Evolutionary conservation across 2,329 filamentous ascomycete genomes (phyloP), one percentile per base, ranked within the genome.

Genomic region (Dissoconium aciculare): DNA sequence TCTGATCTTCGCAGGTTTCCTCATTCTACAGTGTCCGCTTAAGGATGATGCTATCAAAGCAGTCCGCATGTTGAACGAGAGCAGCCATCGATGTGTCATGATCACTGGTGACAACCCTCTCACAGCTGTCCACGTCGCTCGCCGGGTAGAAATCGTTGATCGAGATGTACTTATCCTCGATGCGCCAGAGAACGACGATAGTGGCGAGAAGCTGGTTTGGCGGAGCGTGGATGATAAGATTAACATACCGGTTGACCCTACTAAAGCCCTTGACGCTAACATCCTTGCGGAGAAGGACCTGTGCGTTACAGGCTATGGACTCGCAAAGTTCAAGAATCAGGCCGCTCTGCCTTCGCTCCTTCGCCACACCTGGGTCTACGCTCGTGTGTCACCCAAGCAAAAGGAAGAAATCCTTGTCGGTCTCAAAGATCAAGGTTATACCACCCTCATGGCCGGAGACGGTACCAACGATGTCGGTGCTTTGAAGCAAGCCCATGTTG

Each of bases 361-460:
- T 17, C 78, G 85, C 29, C 71, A 95, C 57, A 75, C 85, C 10
- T 98, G 89, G 89, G 89, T 98, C 4, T 98, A 98, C 52, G 89
- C 89, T 43, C 83, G 89, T 50, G 89, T 98, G 6, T 98, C 89
- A 2, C 89, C 89, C 5, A 94, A 93, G 66, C 89, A 98, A 51
- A 98, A 98, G 63, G 89, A 98, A 57, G 85, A 95, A 32, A 95
- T 98, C 50, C 67, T 98, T n/a, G 71, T 93, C 13, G 89, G 89
- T 21, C 71, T 95, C 39, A 94, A 93, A 62, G 85, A 93, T 49
- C 80, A 83, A 61, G 89, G 89, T 29, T 98, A 98, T 63, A 94
- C 89, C 38, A 98, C 89, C 16, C 70, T 98, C 39, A 98, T 98
- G 89, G 91, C 85, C 47, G 89, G 89, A 57, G 89, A 98, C 50